These are phyloP conservation scores for Botrytis elliptica DNA, from an alignment of 2,329 filamentous ascomycete genomes.

Conservation along the genomic window DNA sequence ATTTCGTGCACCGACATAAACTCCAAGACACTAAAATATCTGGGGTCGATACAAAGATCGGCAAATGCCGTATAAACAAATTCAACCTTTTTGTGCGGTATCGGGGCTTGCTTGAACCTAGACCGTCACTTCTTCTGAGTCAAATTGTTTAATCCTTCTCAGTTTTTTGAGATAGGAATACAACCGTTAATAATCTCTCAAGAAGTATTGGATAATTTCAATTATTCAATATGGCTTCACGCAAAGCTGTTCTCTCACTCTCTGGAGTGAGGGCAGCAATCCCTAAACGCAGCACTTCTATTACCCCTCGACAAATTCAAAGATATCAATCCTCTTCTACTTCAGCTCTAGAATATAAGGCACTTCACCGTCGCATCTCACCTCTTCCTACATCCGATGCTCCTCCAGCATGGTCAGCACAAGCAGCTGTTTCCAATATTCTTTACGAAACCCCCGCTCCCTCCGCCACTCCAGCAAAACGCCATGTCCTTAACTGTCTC, in stretches of 20 bases:
- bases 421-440: conserved; percentile 94
- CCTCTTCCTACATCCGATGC: conserved; percentile 77
- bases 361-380: conserved; percentile 84
- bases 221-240: conserved; percentile 35
- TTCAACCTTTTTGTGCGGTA: conserved; percentile 20
- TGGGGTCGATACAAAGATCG: conserved; percentile 10
- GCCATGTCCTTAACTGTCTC: conserved; percentile 95
- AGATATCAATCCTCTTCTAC: conserved; percentile 63
- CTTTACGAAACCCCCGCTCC: conserved; percentile 96
- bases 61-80: neutral
- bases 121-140: conserved; percentile 13
- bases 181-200: neutral
- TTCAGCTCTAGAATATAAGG: conserved; percentile 95
- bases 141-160: conserved; percentile 14
- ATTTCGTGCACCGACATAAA: conserved; percentile 12
- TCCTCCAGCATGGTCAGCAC: conserved; percentile 79
- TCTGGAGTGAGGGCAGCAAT: conserved; percentile 29
- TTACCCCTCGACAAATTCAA: conserved; percentile 29
- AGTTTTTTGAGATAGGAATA: conserved; percentile 20
- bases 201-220: conserved; percentile 12
- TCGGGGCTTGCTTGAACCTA: conserved; percentile 18
- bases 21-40: conserved; percentile 13
- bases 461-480: conserved; percentile 79
- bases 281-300: conserved; percentile 26
- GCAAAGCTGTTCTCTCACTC: conserved; percentile 37